Evolutionary conservation across 371 early-diverging fungal genomes (phyloP).

Genomic region (Haplosporangium sp.): DNA sequence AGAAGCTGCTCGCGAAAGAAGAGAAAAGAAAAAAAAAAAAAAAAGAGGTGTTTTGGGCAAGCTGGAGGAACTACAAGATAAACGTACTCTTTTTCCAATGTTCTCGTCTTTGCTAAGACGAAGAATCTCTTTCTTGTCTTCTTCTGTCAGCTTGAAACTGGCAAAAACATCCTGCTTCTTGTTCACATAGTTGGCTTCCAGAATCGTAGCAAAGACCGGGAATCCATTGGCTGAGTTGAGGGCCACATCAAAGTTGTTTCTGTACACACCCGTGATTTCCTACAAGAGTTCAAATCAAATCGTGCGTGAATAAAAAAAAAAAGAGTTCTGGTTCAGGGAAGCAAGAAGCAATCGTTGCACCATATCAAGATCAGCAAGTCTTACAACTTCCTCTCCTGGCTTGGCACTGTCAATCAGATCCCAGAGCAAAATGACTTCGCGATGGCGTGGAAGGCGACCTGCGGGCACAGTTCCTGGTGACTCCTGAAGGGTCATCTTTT

Average conservation of each 20-base stretch:
- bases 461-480: conserved; percentile 98
- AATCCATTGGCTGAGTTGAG: conserved; percentile 96
- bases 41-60: not conserved
- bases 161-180: conserved; percentile 92
- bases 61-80: not conserved
- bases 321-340: too few species aligned
- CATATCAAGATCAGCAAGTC: conserved; percentile 15
- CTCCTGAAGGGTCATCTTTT: conserved; percentile 98
- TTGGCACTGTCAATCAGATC: conserved; percentile 98
- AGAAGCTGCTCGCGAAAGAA: not conserved
- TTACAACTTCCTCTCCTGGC: conserved; percentile 98
- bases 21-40: too few species aligned
- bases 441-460: conserved; percentile 96
- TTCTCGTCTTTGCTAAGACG: conserved; percentile 83
- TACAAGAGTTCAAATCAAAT: conserved; percentile 8
- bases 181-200: conserved; percentile 95
- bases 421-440: conserved; percentile 96
- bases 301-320: not conserved
- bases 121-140: conserved; percentile 90
- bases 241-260: conserved; percentile 93
- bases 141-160: conserved; percentile 88
- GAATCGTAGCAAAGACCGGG: conserved; percentile 97
- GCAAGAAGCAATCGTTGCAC: too few species aligned
- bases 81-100: conserved; percentile 80
- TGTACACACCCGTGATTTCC: conserved; percentile 98